Evolutionary conservation across 305 asterid species (phyloP), one percentile per base, ranked within the genome.

Genomic region (Plantago lanceolata): DNA sequence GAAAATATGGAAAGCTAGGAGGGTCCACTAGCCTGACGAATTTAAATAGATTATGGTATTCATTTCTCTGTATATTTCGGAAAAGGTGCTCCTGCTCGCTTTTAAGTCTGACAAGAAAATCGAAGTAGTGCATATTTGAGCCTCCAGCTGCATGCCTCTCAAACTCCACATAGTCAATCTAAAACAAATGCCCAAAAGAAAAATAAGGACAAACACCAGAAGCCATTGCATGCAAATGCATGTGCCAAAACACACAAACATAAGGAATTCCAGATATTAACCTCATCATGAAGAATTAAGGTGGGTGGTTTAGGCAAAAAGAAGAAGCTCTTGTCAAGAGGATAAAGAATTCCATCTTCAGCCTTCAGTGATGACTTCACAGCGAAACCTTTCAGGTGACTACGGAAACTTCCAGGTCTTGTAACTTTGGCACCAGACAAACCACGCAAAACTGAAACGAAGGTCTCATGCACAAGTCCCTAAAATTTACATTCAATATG

Each of bases 71-170:
- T 59, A 94, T 88, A 72, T 94, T 94, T 64, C 99, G 80, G 88
- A 94, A 94, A 61, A 90, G 97, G 82, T 94, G 99, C 84, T 94
- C 99, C 64, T 86, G 95, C 73, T 90, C 99, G 44, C 89, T 80
- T 79, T 90, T 94, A 48, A 94, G 89, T 75, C 86, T 88, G 74
- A 94, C 70, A 51, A 86, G 95, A 67, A 94, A 87, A 82, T 94
- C 99, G 48, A 94, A 94, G 84, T 94, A 94, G 70, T 85, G 96
- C 99, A 90, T 94, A 67, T 86, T 94, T 67, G 97, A 82, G 72
- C 97, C 96, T 69, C 96, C 99, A 67, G 97, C 97, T 61, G 96
- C 80, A 53, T 94, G 97, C 84, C 99, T 86, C 79, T 90, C 91
- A 76, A 94, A 94, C 76, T 94, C 99, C 87, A 94, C 94, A 64